These are phyloP conservation scores for Aegilops speltoides DNA, from an alignment of 176 grass and related monocot species.

Conservation along the genomic window DNA sequence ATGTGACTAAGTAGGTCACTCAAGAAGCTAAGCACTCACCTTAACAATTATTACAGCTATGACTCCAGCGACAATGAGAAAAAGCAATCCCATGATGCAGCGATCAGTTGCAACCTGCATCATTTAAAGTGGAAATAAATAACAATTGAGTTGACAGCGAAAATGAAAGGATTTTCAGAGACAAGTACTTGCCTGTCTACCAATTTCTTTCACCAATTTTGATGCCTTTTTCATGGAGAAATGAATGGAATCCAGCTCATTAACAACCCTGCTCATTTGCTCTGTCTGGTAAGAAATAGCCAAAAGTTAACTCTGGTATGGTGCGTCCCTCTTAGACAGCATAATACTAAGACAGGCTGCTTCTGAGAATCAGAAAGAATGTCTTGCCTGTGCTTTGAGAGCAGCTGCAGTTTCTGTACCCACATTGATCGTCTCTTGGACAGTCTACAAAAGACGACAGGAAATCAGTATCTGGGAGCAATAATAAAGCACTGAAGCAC, in stretches of 20 bases:
- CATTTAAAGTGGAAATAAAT: slow-evolving; percentile 20
- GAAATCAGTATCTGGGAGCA: slow-evolving; percentile 31
- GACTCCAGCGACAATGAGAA: slow-evolving; percentile 91
- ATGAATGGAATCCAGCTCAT: slow-evolving; percentile 97
- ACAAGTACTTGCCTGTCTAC: slow-evolving; percentile 58
- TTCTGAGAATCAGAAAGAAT: slow-evolving; percentile 20
- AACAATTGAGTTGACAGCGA: not conserved
- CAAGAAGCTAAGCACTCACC: slow-evolving; percentile 45
- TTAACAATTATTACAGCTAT: slow-evolving; percentile 89
- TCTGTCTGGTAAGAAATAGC: slow-evolving; percentile 67
- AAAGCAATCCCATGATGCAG: slow-evolving; percentile 95
- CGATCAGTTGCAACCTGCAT: slow-evolving; percentile 84
- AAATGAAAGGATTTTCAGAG: not conserved
- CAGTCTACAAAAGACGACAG: slow-evolving; percentile 56
- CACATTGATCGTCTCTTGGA: slow-evolving; percentile 90
- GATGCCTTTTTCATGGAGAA: slow-evolving; percentile 97
- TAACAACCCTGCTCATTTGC: slow-evolving; percentile 95
- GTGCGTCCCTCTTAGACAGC: not conserved
- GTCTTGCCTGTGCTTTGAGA: slow-evolving; percentile 78
- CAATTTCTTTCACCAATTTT: slow-evolving; percentile 91
- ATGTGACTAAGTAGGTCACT: not conserved
- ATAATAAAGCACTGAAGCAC: not conserved
- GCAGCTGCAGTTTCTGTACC: slow-evolving; percentile 89
- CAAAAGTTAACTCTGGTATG: not conserved
- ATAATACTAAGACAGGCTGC: not conserved